Evolutionary conservation across 495 filamentous ascomycete genomes (phyloP).

Genomic region (Penicillium ochrochloron): DNA sequence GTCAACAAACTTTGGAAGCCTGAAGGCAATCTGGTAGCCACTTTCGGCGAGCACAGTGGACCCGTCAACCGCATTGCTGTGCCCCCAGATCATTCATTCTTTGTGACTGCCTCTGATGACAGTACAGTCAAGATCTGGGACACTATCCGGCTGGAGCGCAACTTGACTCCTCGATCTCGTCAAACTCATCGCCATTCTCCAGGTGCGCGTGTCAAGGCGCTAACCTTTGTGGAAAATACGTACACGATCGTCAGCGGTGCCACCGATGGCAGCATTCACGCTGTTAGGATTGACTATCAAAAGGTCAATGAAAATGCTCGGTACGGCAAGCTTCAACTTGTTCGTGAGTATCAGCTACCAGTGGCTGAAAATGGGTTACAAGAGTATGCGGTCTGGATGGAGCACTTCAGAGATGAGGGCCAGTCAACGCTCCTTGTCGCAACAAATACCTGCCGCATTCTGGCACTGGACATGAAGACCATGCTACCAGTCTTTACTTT

Average conservation of each 20-base stretch:
- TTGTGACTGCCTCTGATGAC: conserved; percentile 92
- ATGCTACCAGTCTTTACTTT: conserved; percentile 83
- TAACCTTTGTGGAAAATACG: conserved; percentile 92
- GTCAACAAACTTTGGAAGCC: conserved; percentile 74
- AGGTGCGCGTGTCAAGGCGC: conserved; percentile 72
- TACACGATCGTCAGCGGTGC: conserved; percentile 90
- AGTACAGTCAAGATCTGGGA: conserved; percentile 95
- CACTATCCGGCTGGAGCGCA: conserved; percentile 83
- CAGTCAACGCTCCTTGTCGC: conserved; percentile 82
- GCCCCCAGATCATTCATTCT: conserved; percentile 92
- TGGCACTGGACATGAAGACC: conserved; percentile 85
- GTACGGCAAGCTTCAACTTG: conserved; percentile 75
- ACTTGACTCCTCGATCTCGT: conserved; percentile 83
- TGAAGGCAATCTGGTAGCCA: conserved; percentile 79
- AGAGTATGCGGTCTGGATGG: conserved; percentile 88
- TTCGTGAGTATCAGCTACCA: conserved; percentile 82
- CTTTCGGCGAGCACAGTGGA: conserved; percentile 84
- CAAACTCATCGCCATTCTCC: conserved; percentile 78
- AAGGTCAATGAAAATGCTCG: conserved; percentile 61
- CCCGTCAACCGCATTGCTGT: conserved; percentile 82
- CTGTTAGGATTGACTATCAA: conserved; percentile 82
- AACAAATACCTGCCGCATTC: conserved; percentile 80
- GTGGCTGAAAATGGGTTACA: conserved; percentile 36
- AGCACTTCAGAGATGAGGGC: conserved; percentile 84
- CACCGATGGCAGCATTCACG: conserved; percentile 87